Evolutionary conservation across 768 basidiomycete genomes (phyloP), one percentile per base, ranked within the genome.

Genomic region (Roridomyces roridus): DNA sequence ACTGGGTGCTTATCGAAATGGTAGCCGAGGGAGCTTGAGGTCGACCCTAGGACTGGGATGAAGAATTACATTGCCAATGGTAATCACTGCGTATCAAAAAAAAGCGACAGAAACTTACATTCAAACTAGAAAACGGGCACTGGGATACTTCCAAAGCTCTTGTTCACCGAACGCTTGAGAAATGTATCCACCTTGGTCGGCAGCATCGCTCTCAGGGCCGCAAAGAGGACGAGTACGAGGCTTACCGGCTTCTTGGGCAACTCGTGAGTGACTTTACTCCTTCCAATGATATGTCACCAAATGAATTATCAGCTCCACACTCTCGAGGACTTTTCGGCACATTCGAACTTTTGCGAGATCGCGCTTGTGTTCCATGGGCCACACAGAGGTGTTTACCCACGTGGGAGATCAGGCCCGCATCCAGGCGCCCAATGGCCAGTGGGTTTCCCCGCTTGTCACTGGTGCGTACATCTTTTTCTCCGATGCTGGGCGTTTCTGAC

Each of bases 41-140:
- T 98, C 7, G 96, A 98, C 69, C 85, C 83, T 0, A 75, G 80
- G 14, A 92, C 90, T 0, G 96, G 94, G 3, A 96, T 98, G 94
- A 96, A 96, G 78, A 98, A 95, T 64, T 93, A 92, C 71, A 95
- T 96, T 57, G 92, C 92, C 0, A 96, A 95, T 70, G 85, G 86
- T 84, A 55, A 11, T 35, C n/a, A 28, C 23, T 28, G 6, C 6
- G 18, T 17, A 18, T 36, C 25, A 24, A 24, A 34, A 24, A 12
- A n/a, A 18, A 36, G 10, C 7, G 29, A 6, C 25, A 42, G 12
- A 11, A 42, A 56, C 6, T 57, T 25, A 8, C 1, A 18, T 18
- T n/a, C 20, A 1, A 34, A 9, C 24, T 60, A 86, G 89, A 91
- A 59, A 71, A 79, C 20, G 89, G 91, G 6, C 56, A 68, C n/a